Conservation (phyloP, 768 basidiomycete genomes). For the Mycena maculata region DNA sequence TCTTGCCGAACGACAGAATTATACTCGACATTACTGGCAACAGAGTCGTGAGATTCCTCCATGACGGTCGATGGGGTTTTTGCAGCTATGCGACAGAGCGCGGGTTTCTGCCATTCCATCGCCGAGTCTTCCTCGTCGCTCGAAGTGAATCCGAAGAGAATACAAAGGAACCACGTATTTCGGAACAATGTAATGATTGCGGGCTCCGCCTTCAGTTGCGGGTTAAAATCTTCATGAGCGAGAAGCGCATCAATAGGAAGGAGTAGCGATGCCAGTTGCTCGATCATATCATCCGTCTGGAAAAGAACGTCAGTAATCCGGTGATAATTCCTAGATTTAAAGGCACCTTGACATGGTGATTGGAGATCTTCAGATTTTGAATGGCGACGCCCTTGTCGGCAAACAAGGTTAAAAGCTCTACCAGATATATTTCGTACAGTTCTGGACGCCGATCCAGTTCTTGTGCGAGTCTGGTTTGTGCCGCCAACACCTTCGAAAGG, state of each 20-base stretch:
- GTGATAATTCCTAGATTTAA: conserved; percentile 1
- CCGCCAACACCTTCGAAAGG: conserved; percentile 76
- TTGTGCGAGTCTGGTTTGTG: conserved; percentile 89
- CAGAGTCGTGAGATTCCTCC: conserved; percentile 84
- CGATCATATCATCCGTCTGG: conserved; percentile 85
- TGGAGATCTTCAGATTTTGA: conserved; percentile 80
- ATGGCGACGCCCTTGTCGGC: conserved; percentile 92
- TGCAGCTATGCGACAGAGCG: conserved; percentile 80
- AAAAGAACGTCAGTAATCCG: conserved; percentile 5
- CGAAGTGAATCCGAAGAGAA: conserved; percentile 84
- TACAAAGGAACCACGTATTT: conserved; percentile 94
- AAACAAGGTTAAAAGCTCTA: conserved; percentile 88
- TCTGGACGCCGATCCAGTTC: conserved; percentile 81
- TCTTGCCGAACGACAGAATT: conserved; percentile 91
- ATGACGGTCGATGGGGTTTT: conserved; percentile 89
- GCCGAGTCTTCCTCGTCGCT: conserved; percentile 67
- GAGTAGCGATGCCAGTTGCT: conserved; percentile 87
- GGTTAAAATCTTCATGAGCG: conserved; percentile 73
- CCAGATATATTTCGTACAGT: conserved; percentile 80
- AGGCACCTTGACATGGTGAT: conserved; percentile 73
- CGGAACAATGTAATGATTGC: conserved; percentile 84
- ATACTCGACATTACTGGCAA: conserved; percentile 91
- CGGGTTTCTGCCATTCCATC: conserved; percentile 83
- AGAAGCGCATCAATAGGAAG: conserved; percentile 93
- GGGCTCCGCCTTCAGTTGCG: conserved; percentile 63